Percentiles rank a stretch among this genome's conserved stretches.
phyloP scores from a whole-genome alignment of 169 alveolate genomes.

The Eimeria tenella region DNA sequence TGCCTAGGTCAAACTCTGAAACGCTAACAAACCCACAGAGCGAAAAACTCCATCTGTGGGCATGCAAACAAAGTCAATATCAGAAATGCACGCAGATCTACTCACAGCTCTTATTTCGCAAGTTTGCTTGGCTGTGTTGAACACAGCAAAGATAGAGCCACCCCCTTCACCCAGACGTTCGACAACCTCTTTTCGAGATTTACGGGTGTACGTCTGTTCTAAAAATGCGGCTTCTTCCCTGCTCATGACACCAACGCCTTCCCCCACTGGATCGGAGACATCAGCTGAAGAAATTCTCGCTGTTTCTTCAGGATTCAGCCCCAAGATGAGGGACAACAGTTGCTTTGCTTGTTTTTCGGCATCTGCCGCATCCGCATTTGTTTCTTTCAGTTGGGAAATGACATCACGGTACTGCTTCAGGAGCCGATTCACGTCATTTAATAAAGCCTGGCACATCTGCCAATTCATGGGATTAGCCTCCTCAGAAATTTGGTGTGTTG shows the following conservation, averaged over 20 bases:
- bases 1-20: too few species aligned
- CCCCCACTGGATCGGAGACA: neutral
- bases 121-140: slow-evolving; percentile 19
- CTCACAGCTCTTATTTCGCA: slow-evolving; percentile 73
- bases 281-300: slow-evolving; percentile 9
- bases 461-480: slow-evolving; percentile 21
- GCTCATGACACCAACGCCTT: neutral
- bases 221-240: slow-evolving; percentile 3
- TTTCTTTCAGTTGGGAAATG: slow-evolving; percentile 9
- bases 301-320: slow-evolving; percentile 4
- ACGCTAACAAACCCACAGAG: too few species aligned
- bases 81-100: too few species aligned
- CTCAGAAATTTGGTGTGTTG: neutral
- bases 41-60: too few species aligned
- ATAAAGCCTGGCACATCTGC: slow-evolving; percentile 18
- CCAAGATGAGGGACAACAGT: neutral
- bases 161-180: slow-evolving; percentile 59
- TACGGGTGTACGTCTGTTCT: slow-evolving; percentile 12
- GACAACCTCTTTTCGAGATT: slow-evolving; percentile 30
- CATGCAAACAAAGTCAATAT: too few species aligned
- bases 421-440: neutral
- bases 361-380: neutral
- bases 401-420: slow-evolving; percentile 19
- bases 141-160: slow-evolving; percentile 53
- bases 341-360: slow-evolving; percentile 19